Conservation (phyloP, 345 rosid genomes). For the Bruguiera gymnorhiza region DNA sequence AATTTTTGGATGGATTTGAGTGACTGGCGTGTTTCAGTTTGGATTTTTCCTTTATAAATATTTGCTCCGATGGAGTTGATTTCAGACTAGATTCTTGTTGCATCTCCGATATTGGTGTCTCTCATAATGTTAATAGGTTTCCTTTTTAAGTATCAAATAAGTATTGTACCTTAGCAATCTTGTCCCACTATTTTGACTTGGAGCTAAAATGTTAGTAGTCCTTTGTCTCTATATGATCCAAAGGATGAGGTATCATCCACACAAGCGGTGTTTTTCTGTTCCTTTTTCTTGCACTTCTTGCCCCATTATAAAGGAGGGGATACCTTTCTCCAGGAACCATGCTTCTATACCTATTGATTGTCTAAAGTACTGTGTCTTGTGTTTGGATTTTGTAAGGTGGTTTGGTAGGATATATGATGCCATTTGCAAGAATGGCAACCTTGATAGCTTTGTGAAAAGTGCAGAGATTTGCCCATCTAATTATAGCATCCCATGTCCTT, state of each 20-base stretch:
- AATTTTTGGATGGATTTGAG: neutral
- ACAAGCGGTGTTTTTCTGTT: too few species aligned
- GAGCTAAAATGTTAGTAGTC: too few species aligned
- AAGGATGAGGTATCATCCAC: too few species aligned
- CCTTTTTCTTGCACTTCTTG: too few species aligned
- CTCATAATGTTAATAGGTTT: neutral
- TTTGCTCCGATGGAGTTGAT: neutral
- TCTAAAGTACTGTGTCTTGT: neutral
- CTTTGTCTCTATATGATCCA: too few species aligned
- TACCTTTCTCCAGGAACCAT: too few species aligned
- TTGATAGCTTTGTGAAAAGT: neutral
- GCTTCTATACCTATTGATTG: too few species aligned
- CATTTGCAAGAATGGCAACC: conserved; percentile 3
- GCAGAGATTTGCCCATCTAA: neutral
- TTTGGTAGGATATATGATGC: neutral
- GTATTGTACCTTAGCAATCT: conserved; percentile 9
- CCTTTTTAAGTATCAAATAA: neutral
- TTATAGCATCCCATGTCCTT: neutral
- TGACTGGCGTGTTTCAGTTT: neutral
- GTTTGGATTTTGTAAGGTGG: neutral
- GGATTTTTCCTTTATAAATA: conserved; percentile 8
- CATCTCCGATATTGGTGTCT: neutral
- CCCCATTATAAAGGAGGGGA: too few species aligned
- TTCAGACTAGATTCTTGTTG: neutral
- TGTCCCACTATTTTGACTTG: neutral